phyloP scores from a whole-genome alignment of 495 filamentous ascomycete genomes.

The Pyrenula aspistea region DNA sequence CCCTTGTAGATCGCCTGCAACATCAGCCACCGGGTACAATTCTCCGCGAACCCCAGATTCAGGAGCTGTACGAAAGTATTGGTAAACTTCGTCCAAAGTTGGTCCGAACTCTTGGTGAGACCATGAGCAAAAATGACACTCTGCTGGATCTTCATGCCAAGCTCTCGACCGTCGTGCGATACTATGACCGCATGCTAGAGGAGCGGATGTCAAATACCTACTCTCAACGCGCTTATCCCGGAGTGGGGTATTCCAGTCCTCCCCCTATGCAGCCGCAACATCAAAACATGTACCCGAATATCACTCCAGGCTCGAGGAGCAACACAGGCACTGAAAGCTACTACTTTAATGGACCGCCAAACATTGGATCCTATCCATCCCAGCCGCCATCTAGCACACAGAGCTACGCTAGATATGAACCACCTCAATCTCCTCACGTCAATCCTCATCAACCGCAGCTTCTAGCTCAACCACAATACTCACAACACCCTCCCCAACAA shows the following conservation, averaged over 20 bases:
- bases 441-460: slow-evolving; percentile 4
- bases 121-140: slow-evolving; percentile 98
- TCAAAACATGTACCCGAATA: slow-evolving; percentile 53
- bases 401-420: slow-evolving; percentile 14
- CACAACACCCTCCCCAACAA: slow-evolving; percentile 5
- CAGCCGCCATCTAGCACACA: slow-evolving; percentile 27
- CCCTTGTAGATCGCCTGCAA: slow-evolving; percentile 86
- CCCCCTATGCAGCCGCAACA: slow-evolving; percentile 37
- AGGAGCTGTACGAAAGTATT: slow-evolving; percentile 96
- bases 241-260: slow-evolving; percentile 27
- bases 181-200: slow-evolving; percentile 97
- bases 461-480: slow-evolving; percentile 10
- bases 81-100: slow-evolving; percentile 84
- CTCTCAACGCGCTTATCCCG: slow-evolving; percentile 50
- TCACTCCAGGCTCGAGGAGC: slow-evolving; percentile 39
- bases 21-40: slow-evolving; percentile 94
- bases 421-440: slow-evolving; percentile 14
- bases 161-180: slow-evolving; percentile 91
- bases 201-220: slow-evolving; percentile 89
- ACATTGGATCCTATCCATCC: slow-evolving; percentile 26
- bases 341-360: slow-evolving; percentile 55
- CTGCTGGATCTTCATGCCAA: slow-evolving; percentile 91
- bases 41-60: slow-evolving; percentile 88
- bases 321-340: slow-evolving; percentile 59
- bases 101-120: slow-evolving; percentile 93